phyloP scores from a whole-genome alignment of 2,329 filamentous ascomycete species.

The Apiospora sp. region DNA sequence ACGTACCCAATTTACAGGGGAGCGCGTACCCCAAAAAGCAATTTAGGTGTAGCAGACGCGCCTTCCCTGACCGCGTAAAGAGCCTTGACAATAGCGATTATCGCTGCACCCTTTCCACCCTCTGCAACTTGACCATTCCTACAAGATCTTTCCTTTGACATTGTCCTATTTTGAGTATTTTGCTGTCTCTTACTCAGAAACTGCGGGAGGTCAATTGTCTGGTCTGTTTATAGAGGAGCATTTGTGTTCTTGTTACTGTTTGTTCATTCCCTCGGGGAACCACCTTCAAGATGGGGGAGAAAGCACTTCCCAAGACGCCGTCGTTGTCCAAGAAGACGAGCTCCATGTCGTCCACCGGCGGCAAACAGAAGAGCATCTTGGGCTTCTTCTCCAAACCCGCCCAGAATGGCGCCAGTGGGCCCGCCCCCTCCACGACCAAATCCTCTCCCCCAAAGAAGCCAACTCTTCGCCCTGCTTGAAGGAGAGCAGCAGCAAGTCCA shows the following conservation, averaged over 20 bases:
- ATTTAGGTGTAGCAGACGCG: neutral
- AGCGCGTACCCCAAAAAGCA: slow-evolving; percentile 18
- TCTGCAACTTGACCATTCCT: neutral
- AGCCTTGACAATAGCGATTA: neutral
- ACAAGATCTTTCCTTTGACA: neutral
- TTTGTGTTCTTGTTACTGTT: neutral
- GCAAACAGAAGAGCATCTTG: slow-evolving; percentile 76
- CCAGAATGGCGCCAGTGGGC: slow-evolving; percentile 37
- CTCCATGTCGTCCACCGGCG: slow-evolving; percentile 54
- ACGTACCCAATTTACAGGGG: slow-evolving; percentile 1
- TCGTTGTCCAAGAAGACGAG: slow-evolving; percentile 54
- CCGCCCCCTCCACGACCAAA: slow-evolving; percentile 45
- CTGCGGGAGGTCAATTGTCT: neutral
- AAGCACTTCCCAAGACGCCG: slow-evolving; percentile 45
- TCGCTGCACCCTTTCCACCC: neutral
- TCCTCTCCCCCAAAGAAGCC: slow-evolving; percentile 35
- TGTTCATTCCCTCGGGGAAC: neutral
- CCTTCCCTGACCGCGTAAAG: slow-evolving; percentile 11
- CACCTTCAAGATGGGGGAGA: slow-evolving; percentile 18
- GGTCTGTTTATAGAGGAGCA: neutral
- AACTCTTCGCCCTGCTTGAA: slow-evolving; percentile 33
- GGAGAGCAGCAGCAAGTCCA: slow-evolving; percentile 31
- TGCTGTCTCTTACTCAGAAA: neutral
- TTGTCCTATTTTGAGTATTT: neutral
- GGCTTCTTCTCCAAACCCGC: slow-evolving; percentile 78